Evolutionary conservation across 1,284 basidiomycete genomes (phyloP).

Genomic region (Rhodotorula sp.): DNA sequence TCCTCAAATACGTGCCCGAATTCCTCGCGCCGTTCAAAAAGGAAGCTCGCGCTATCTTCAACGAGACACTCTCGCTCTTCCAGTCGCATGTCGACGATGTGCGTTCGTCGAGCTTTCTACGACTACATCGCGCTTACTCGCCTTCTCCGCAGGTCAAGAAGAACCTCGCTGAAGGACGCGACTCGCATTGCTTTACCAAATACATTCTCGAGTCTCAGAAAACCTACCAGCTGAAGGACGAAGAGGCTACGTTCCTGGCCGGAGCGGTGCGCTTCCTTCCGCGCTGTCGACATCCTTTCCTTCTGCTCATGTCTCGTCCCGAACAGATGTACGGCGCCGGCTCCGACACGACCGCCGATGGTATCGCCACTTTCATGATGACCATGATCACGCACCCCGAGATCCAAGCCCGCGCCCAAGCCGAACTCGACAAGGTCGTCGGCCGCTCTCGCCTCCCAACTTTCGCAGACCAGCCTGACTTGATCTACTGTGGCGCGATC

Average conservation of each 20-base stretch:
- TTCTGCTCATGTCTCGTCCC: conserved; percentile 21
- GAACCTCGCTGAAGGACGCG: conserved; percentile 24
- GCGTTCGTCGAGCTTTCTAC: neutral
- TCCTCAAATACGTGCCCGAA: conserved; percentile 42
- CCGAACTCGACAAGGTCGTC: conserved; percentile 47
- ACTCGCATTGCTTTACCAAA: conserved; percentile 44
- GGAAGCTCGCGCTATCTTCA: conserved; percentile 23
- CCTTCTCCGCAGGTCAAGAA: conserved; percentile 1
- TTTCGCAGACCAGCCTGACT: conserved; percentile 44
- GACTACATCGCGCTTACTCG: neutral
- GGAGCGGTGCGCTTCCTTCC: conserved; percentile 21
- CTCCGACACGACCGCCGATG: conserved; percentile 43
- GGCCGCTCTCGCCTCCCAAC: conserved; percentile 43
- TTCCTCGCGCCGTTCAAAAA: conserved; percentile 45
- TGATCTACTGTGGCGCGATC: conserved; percentile 46
- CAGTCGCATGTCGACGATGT: conserved; percentile 39
- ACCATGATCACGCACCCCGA: conserved; percentile 32
- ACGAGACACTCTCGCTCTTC: conserved; percentile 44
- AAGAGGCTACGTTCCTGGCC: conserved; percentile 45
- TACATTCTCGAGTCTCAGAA: conserved; percentile 42
- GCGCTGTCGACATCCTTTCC: neutral
- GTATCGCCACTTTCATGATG: conserved; percentile 39
- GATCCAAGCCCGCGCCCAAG: conserved; percentile 39
- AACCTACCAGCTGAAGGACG: conserved; percentile 41
- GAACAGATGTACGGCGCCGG: conserved; percentile 43